Evolutionary conservation across 306 rosid genomes (phyloP), one percentile per base, ranked within the genome.

Genomic region (Luffa acutangula): DNA sequence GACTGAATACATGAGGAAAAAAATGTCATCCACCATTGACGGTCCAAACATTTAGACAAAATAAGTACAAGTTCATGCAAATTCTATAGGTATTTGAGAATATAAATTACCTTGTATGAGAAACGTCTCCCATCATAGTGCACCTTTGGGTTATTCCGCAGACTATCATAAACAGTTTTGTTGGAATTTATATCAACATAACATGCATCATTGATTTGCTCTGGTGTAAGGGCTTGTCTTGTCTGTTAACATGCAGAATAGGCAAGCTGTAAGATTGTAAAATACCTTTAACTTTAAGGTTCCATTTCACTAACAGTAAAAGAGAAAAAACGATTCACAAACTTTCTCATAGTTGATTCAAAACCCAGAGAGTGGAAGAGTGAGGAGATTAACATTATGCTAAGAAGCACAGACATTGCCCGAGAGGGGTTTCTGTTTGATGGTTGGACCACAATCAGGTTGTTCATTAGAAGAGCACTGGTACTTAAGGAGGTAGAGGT

Each of bases 141-240:
- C 20, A 96, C 91, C 90, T 96, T 96, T n/a, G 87, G 98, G 79
- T 93, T 93, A 82, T 96, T 90, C 86, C 94, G 87, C 89, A 96
- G 81, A 84, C 89, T 96, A 20, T 96, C 97, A 80, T 87, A 96
- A 80, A 96, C 99, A 81, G 89, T 90, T 76, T 89, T 96, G 87
- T 96, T 96, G 58, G 96, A 87, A 39, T 85, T 91, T 82, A 83
- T 81, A 86, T 96, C 97, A 56, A 96, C 99, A 79, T 91, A 90
- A 77, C 96, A 91, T 3, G 86, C 84, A 82, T 91, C 90, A 84
- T 93, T 96, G 81, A 96, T 96, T 82, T 87, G 98, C 82, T 88
- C 96, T 5, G 91, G 92, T 3, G 94, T 89, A 6, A 85, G 80
- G 79, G 99, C 96, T 85, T 86, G 90, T 69, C 99, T 88, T 41